phyloP scores from a whole-genome alignment of 2,329 filamentous ascomycete species.

The Clonostachys sp. region DNA sequence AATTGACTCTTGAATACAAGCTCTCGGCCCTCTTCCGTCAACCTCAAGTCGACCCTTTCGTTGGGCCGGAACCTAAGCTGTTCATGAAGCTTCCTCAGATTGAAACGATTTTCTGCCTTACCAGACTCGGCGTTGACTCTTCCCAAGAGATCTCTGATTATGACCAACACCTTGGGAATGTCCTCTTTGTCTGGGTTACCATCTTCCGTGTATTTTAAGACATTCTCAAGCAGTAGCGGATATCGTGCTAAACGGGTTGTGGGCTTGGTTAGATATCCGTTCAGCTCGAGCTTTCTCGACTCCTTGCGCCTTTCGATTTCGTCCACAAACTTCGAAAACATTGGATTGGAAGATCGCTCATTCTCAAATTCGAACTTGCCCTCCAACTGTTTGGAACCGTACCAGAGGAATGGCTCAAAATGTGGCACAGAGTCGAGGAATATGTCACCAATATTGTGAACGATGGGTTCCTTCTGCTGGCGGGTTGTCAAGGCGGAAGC shows the following conservation, averaged over 20 bases:
- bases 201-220: conserved; percentile 86
- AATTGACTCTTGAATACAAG: conserved; percentile 90
- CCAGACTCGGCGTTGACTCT: conserved; percentile 93
- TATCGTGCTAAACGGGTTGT: conserved; percentile 94
- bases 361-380: conserved; percentile 98
- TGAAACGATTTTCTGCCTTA: conserved; percentile 97
- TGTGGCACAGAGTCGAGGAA: conserved; percentile 88
- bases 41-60: conserved; percentile 87
- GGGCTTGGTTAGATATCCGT: conserved; percentile 96
- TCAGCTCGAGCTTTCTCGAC: conserved; percentile 92
- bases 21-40: conserved; percentile 90
- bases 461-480: conserved; percentile 86
- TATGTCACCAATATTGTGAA: conserved; percentile 86
- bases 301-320: conserved; percentile 95
- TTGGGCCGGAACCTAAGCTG: conserved; percentile 87
- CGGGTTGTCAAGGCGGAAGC: conserved; percentile 83
- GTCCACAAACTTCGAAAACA: conserved; percentile 88
- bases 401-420: conserved; percentile 94
- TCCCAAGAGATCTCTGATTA: conserved; percentile 82
- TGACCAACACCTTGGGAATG: conserved; percentile 80
- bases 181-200: conserved; percentile 87
- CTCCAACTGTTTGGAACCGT: conserved; percentile 92
- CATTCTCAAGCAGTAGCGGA: conserved; percentile 84
- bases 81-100: conserved; percentile 85
- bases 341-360: conserved; percentile 80